Base-by-base conservation (phyloP, 352 stramenopile genomes). In the Globisporangium orthogonon region DNA sequence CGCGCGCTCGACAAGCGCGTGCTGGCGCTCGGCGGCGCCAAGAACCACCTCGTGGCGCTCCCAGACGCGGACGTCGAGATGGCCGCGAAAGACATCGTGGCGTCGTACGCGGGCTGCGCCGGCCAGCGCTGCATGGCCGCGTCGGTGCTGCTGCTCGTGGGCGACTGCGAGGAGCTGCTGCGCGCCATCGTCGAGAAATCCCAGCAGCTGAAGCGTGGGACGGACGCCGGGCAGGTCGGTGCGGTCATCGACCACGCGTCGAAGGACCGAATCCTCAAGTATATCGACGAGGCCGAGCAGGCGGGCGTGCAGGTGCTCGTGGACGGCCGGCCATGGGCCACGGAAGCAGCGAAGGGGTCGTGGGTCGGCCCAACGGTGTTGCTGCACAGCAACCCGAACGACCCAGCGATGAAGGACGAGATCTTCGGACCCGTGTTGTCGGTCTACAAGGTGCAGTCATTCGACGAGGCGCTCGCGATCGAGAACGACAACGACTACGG, bases 341-440 rank as follows among this genome's bases (percentile, higher is more conserved):
- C 58, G 0, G 75, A 87, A 51, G 17, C 6, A 37, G 2, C 65
- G 0, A 71, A 80, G 35, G 76, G 83, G 9, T 76, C 57, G n/a
- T 99, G 93, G 92, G 88, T 99, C 47, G 96, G 96, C 2, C 97
- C 96, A 1, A 99, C 97, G 0, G 78, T 99, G 31, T 67, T 99
- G 18, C 54, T 96, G n/a, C 95, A 98, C 64, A 67, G 67, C n/a
- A 92, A 84, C 35, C 58, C 78, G 48, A 69, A 76, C 5, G 94
- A 98, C 58, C 74, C 77, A 2, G 93, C 94, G 1, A 90, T 98
- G 74, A 83, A 78, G 35, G 91, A 98, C 53, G 96, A 99, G 66
- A 96, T 99, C 40, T 99, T 99, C 78, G 97, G 97, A 2, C 97
- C 97, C 11, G 96, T 99, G n/a, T 69, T 99, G 7, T 98, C 86